Base-by-base conservation (phyloP, 345 rosid species). In the Excoecaria cochinchinensis region DNA sequence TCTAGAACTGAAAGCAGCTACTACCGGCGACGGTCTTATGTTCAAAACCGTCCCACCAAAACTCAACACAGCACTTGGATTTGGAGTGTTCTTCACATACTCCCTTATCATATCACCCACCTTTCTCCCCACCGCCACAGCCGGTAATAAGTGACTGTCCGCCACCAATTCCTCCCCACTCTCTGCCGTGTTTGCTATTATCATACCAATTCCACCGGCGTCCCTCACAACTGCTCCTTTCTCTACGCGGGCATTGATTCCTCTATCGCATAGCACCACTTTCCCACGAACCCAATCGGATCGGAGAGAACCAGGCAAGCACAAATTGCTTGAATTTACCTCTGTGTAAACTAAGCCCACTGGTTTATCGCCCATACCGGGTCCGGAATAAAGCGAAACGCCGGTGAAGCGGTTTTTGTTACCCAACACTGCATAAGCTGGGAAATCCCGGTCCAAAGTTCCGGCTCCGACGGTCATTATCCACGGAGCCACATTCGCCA, bases 401-500 rank as follows among this genome's bases (percentile, higher is more conserved):
- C 98, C 97, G 3, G 61, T 72, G 57, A 85, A 84, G 16, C 78
- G 73, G 8, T 79, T 70, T 59, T 84, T 81, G 70, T 88, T 83
- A 3, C 97, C 97, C 0, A 92, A 85, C 39, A 48, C 40, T 0
- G 87, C 95, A 64, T 74, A 86, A n/a, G 98, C 98, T 2, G 93
- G 95, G 48, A 94, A 90, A 70, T 91, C 89, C 3, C 98, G 88
- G 80, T 94, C 98, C 50, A 94, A 70, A 6, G 97, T 92, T 1
- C 95, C 91, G 6, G 98, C 97, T 0, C 98, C 98, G 17, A 94
- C 98, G 8, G 97, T 94, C 91, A 91, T 82, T 21, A 92, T 89
- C 98, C 98, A 94, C 0, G 98, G 98, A 5, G 98, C 97, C 62
- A 87, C 95, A 69, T 92, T 94, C 0, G 97, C 90, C 25, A 94